Evolutionary conservation across 163 green algal species (phyloP), one percentile per base, ranked within the genome.

Genomic region (Volvox carteri): DNA sequence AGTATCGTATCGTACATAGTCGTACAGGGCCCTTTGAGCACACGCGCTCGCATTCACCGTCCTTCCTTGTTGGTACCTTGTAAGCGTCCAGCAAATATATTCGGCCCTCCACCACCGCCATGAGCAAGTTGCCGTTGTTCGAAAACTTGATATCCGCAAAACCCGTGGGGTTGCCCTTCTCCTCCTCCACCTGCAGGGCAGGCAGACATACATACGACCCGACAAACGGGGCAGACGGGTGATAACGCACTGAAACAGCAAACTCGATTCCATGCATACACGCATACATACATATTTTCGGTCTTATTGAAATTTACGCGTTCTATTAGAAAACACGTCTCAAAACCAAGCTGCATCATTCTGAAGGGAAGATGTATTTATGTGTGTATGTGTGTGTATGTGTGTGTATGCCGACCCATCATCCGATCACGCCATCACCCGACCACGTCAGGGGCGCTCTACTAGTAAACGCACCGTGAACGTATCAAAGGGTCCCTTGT

Each of bases 71-170:
- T 4, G 19, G 54, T 65, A 96, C 97, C 44, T 95, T 91, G 91
- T 97, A 99, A 0, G 97, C 96, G 84, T 99, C 97, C 67, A 99
- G 84, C 30, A 99, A 50, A 73, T 98, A 97, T 4, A 98, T 93
- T 28, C 91, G 84, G n/a, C 93, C 93, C 86, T 97, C 97, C 62
- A 92, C 92, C 46, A 95, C 94, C 9, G 93, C 95, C 84, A 98
- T 90, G 60, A 98, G 88, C 54, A 94, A 80, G 88, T 98, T 96
- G 62, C 97, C 97, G 75, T 99, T 96, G 58, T 95, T 94, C 78
- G 92, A 96, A 93, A 98, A 98, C 41, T 88, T 92, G 30, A 98
- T 89, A 52, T 92, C 89, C 2, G 92, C 85, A 78, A 98, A 96
- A 19, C 84, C 84, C 23, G 83, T 54, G 9, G 91, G 73, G 48